phyloP scores from a whole-genome alignment of 1,139 yeast species.

The Protomyces inundatus region DNA sequence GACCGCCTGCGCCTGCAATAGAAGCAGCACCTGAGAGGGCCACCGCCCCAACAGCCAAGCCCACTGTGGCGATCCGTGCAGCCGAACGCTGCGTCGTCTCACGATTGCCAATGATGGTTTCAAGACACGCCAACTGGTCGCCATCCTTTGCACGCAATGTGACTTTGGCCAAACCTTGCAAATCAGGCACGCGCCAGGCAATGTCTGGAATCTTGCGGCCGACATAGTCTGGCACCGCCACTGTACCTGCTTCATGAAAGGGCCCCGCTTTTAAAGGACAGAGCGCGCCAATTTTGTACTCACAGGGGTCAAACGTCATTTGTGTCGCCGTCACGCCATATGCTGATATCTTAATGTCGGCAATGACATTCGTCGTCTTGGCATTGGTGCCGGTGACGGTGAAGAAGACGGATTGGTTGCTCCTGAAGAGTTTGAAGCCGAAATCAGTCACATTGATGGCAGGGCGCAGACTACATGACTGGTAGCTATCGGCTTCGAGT shows the following conservation, averaged over 20 bases:
- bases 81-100: slow-evolving; percentile 34
- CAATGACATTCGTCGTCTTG: slow-evolving; percentile 26
- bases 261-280: slow-evolving; percentile 37
- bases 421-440: slow-evolving; percentile 25
- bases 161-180: slow-evolving; percentile 37
- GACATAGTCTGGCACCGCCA: slow-evolving; percentile 36
- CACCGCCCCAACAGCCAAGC: slow-evolving; percentile 37
- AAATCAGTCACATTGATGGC: slow-evolving; percentile 25
- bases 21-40: slow-evolving; percentile 32
- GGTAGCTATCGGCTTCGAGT: neutral
- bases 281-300: slow-evolving; percentile 34
- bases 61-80: slow-evolving; percentile 36
- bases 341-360: slow-evolving; percentile 33
- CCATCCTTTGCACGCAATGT: slow-evolving; percentile 34
- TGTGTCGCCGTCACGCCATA: slow-evolving; percentile 36
- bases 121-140: slow-evolving; percentile 36
- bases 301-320: slow-evolving; percentile 36
- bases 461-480: neutral
- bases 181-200: slow-evolving; percentile 38
- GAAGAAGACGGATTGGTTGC: slow-evolving; percentile 27
- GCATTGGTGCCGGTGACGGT: slow-evolving; percentile 29
- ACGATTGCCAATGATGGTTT: slow-evolving; percentile 37
- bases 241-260: slow-evolving; percentile 34
- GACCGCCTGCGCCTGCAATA: slow-evolving; percentile 24
- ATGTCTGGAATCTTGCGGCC: slow-evolving; percentile 34